Percentiles rank a stretch among this genome's conserved stretches.
Conservation (phyloP, 139 green algal species). For the Micractinium conductrix region DNA sequence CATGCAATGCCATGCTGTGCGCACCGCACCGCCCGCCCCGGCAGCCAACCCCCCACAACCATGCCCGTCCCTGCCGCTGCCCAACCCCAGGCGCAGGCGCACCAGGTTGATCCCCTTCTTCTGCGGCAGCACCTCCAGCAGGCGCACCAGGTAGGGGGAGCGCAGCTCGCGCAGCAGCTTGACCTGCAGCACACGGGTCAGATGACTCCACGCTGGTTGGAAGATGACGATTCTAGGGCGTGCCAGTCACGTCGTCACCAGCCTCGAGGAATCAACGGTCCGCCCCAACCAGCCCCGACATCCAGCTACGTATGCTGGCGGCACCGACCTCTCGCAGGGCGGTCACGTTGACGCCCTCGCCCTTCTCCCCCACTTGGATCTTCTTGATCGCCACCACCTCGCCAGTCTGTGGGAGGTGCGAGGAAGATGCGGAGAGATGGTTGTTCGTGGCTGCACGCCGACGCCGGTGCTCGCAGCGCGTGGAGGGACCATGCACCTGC, state of each 20-base stretch:
- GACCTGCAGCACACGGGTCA: no score
- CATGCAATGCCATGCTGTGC: no score
- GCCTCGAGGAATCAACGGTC: no score
- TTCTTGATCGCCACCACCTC: constrained; percentile 92
- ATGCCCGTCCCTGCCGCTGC: no score
- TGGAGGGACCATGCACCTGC: neutral
- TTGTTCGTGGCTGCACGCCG: neutral
- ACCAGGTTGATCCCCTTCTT: constrained; percentile 67
- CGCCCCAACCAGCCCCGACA: no score
- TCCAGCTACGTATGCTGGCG: no score
- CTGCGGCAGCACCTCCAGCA: constrained; percentile 84
- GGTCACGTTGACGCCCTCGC: constrained; percentile 86
- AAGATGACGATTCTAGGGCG: no score
- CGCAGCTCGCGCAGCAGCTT: constrained; percentile 89
- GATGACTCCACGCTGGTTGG: no score
- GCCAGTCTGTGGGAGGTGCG: constrained; percentile 80
- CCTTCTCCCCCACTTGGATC: constrained; percentile 71
- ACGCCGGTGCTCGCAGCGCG: neutral
- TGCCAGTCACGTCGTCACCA: no score
- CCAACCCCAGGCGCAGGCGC: no score
- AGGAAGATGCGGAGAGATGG: neutral
- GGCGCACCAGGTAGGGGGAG: constrained; percentile 73
- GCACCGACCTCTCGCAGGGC: constrained; percentile 87
- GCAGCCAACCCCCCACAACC: no score
- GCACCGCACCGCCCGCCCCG: no score